These are phyloP conservation scores for Mikania micrantha DNA, from an alignment of 129 eudicot genomes.

Conservation along the genomic window DNA sequence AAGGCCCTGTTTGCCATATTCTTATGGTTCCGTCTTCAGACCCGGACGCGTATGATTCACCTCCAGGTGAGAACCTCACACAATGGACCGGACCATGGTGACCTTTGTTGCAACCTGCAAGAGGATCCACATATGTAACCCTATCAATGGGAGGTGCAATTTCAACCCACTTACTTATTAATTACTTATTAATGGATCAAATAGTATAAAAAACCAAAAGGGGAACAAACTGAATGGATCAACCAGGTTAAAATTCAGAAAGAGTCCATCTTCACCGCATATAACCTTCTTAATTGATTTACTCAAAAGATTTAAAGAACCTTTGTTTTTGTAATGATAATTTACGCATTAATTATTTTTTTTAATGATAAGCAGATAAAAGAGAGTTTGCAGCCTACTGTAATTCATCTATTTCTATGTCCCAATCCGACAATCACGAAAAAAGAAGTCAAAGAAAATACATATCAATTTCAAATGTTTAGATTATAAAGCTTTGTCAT, in stretches of 20 bases:
- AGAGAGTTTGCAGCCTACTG: background rate
- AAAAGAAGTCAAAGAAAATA: background rate
- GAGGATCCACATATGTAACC: background rate
- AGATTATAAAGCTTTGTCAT: background rate
- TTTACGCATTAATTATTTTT: background rate
- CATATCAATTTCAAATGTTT: too few species aligned
- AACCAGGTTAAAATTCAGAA: background rate
- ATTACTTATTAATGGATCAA: too few species aligned
- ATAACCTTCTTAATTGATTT: background rate
- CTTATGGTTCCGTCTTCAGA: constrained; percentile 82
- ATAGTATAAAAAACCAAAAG: background rate
- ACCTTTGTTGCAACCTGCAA: constrained; percentile 79
- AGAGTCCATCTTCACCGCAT: background rate
- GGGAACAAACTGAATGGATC: background rate
- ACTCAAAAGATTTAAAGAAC: background rate
- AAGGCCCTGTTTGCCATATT: constrained; percentile 68
- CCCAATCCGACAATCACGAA: background rate
- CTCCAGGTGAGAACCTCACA: constrained; percentile 67
- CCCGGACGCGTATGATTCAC: constrained; percentile 79
- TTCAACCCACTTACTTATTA: background rate
- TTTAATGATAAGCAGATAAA: background rate
- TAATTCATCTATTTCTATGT: background rate
- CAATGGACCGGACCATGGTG: constrained; percentile 91
- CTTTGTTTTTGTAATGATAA: background rate
- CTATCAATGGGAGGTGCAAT: background rate